Evolutionary conservation across 2,329 filamentous ascomycete genomes (phyloP).

Genomic region (Aspergillus terreus): DNA sequence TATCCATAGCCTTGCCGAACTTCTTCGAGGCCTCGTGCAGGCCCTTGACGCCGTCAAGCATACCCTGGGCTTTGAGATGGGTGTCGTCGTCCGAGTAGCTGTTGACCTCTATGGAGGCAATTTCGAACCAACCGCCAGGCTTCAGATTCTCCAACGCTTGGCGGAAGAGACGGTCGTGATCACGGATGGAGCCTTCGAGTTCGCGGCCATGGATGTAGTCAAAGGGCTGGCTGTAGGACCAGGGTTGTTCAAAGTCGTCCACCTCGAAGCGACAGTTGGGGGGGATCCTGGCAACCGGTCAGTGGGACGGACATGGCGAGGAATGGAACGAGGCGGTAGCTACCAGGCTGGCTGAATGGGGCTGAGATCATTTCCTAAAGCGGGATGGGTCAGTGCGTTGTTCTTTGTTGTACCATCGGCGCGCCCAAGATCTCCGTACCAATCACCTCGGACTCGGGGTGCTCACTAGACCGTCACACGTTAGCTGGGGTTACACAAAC

Average conservation of each 20-base stretch:
- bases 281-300: conserved; percentile 21
- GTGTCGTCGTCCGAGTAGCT: conserved; percentile 65
- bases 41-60: conserved; percentile 25
- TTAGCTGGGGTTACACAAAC: neutral
- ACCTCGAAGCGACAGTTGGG: conserved; percentile 33
- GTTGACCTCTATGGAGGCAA: conserved; percentile 77
- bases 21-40: conserved; percentile 25
- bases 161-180: conserved; percentile 24
- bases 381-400: neutral
- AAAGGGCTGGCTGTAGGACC: conserved; percentile 26
- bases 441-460: conserved; percentile 27
- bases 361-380: conserved; percentile 28
- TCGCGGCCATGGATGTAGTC: conserved; percentile 32
- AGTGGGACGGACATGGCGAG: neutral
- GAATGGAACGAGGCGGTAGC: neutral
- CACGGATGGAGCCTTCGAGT: conserved; percentile 26
- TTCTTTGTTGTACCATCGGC: too few relatives aligned
- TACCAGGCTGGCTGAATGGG: conserved; percentile 31
- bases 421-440: conserved; percentile 15
- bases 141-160: conserved; percentile 23
- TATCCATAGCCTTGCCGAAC: conserved; percentile 32
- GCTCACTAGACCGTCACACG: conserved; percentile 15
- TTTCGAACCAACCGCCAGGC: conserved; percentile 27
- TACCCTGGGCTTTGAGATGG: conserved; percentile 21
- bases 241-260: conserved; percentile 29